These are phyloP conservation scores for Hyphodiscus sp. DNA, from an alignment of 2,329 filamentous ascomycete genomes.

Conservation along the genomic window DNA sequence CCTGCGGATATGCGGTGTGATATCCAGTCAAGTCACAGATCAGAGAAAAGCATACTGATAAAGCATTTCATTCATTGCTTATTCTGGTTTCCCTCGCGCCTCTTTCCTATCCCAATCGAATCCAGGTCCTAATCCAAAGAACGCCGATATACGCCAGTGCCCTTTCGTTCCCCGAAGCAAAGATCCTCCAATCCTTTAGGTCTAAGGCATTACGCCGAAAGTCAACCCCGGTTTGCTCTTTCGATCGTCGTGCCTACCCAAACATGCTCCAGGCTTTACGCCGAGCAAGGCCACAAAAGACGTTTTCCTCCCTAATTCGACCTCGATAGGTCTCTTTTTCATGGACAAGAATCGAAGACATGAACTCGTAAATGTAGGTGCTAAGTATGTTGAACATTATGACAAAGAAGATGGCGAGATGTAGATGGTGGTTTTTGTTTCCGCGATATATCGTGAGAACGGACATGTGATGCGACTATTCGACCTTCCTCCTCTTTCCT, in stretches of 20 bases:
- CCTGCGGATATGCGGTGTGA: background rate
- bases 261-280: conserved; percentile 27
- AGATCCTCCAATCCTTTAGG: background rate
- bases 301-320: conserved; percentile 16
- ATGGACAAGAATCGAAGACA: conserved; percentile 25
- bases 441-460: background rate
- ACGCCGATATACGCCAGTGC: conserved; percentile 14
- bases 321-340: conserved; percentile 6
- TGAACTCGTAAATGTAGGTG: conserved; percentile 22
- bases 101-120: conserved; percentile 12
- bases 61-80: conserved; percentile 17
- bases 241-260: conserved; percentile 12
- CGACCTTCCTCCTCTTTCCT: conserved; percentile 80
- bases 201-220: background rate
- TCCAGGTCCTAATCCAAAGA: conserved; percentile 12
- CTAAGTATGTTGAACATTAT: background rate
- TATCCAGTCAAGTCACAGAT: background rate
- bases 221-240: background rate
- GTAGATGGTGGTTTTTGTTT: background rate
- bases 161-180: background rate
- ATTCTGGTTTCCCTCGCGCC: conserved; percentile 21
- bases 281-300: conserved; percentile 20
- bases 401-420: conserved; percentile 1
- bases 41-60: conserved; percentile 4
- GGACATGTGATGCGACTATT: conserved; percentile 30